Conservation (phyloP, 2,329 filamentous ascomycete species). For the Exophiala spinifera region DNA sequence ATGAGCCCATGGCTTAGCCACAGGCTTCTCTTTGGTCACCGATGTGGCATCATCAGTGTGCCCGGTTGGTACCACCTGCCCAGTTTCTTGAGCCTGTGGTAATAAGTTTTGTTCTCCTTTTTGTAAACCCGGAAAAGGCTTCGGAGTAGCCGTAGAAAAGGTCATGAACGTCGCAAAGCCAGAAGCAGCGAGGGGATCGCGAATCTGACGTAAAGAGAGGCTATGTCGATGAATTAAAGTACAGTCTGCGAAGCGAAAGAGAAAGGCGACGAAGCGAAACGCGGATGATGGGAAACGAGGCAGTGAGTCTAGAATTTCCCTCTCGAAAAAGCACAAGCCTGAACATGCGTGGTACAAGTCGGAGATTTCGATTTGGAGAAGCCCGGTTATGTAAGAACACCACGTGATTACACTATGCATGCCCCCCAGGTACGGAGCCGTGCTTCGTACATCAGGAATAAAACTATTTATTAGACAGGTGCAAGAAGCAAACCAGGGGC, state of each 20-base stretch:
- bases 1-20: slow-evolving; percentile 80
- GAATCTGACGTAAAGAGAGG: background rate
- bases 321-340: no score
- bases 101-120: slow-evolving; percentile 23
- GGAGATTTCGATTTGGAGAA: no score
- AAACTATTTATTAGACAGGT: no score
- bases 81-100: slow-evolving; percentile 37
- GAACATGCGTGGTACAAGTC: no score
- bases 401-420: no score
- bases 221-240: background rate
- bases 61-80: slow-evolving; percentile 35
- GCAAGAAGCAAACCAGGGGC: no score
- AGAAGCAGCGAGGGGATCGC: background rate
- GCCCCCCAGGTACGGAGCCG: no score
- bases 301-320: no score
- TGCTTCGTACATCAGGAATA: no score
- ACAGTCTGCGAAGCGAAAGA: background rate
- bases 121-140: slow-evolving; percentile 26
- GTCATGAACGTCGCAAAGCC: slow-evolving; percentile 24
- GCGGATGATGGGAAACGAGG: no score
- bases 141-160: slow-evolving; percentile 22
- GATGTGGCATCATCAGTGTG: slow-evolving; percentile 23
- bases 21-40: slow-evolving; percentile 38
- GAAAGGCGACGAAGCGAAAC: no score
- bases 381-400: no score